phyloP scores from a whole-genome alignment of 2,329 filamentous ascomycete species.

The Emericellopsis atlantica region DNA sequence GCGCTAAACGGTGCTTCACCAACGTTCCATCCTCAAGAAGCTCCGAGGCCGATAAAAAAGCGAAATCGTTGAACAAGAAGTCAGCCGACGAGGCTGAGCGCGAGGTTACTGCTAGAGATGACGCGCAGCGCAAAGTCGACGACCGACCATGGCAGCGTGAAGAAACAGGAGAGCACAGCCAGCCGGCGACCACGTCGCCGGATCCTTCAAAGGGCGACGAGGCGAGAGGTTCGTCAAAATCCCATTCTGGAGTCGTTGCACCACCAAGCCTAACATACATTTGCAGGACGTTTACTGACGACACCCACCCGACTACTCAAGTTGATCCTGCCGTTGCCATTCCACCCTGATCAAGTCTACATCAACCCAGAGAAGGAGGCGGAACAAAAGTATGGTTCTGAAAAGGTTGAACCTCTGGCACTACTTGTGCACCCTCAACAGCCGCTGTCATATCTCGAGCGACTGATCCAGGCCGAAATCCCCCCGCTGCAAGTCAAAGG shows the following conservation, averaged over 20 bases:
- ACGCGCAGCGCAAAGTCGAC: conserved; percentile 40
- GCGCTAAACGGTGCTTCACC: not conserved
- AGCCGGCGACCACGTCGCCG: conserved; percentile 17
- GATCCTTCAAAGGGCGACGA: conserved; percentile 10
- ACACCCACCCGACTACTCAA: conserved; percentile 73
- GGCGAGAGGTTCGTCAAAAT: conserved; percentile 15
- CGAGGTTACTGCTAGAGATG: conserved; percentile 12
- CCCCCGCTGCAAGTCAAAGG: conserved; percentile 54
- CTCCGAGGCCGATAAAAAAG: conserved; percentile 9
- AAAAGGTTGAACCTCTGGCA: conserved; percentile 64
- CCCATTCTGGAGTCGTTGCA: not conserved
- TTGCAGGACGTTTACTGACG: conserved; percentile 58
- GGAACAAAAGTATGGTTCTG: conserved; percentile 21
- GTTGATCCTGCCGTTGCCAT: conserved; percentile 59
- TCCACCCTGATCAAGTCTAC: conserved; percentile 22
- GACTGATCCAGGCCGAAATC: conserved; percentile 78
- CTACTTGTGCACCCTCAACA: conserved; percentile 82
- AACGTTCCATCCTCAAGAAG: not conserved
- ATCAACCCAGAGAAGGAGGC: conserved; percentile 25
- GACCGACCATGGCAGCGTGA: conserved; percentile 55
- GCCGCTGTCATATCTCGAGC: conserved; percentile 79
- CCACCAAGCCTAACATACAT: not conserved
- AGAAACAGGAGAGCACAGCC: conserved; percentile 31
- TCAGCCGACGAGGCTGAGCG: conserved; percentile 21
- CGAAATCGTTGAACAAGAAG: conserved; percentile 15